These are phyloP conservation scores for Mollisiaceae sp. DNA, from an alignment of 2,329 filamentous ascomycete species.

Conservation along the genomic window DNA sequence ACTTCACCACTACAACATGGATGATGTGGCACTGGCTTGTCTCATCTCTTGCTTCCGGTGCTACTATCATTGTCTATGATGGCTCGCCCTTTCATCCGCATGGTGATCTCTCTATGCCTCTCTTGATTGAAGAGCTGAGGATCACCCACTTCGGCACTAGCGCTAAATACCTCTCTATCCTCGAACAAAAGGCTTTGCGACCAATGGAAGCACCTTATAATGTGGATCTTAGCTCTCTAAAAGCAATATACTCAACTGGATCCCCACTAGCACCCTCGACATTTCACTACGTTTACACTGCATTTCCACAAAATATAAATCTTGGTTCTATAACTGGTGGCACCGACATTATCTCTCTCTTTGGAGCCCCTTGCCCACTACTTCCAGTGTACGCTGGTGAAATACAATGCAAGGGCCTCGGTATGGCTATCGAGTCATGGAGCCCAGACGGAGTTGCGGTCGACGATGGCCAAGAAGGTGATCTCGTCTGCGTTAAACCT, in stretches of 20 bases:
- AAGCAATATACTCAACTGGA: conserved; percentile 92
- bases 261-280: conserved; percentile 92
- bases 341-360: conserved; percentile 95
- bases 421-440: conserved; percentile 74
- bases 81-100: conserved; percentile 87
- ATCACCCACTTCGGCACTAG: conserved; percentile 96
- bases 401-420: conserved; percentile 78
- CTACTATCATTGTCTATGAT: conserved; percentile 86
- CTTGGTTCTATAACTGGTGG: conserved; percentile 93
- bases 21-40: conserved; percentile 99
- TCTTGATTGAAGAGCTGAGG: conserved; percentile 76
- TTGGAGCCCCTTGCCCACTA: conserved; percentile 81
- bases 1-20: conserved; percentile 95
- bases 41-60: conserved; percentile 80
- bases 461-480: conserved; percentile 72
- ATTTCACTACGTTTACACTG: conserved; percentile 85
- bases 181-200: conserved; percentile 77
- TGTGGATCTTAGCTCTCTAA: conserved; percentile 66
- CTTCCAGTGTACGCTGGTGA: conserved; percentile 75
- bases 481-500: conserved; percentile 83
- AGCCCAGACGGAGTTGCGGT: conserved; percentile 51
- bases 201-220: conserved; percentile 54
- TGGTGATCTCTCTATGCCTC: conserved; percentile 81
- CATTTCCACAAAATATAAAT: conserved; percentile 81
- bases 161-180: conserved; percentile 87